Percentiles rank a stretch among this genome's conserved stretches.
These are phyloP conservation scores for Diddensiella caesifluorescens DNA, from an alignment of 805 yeast species.

Conservation along the genomic window DNA sequence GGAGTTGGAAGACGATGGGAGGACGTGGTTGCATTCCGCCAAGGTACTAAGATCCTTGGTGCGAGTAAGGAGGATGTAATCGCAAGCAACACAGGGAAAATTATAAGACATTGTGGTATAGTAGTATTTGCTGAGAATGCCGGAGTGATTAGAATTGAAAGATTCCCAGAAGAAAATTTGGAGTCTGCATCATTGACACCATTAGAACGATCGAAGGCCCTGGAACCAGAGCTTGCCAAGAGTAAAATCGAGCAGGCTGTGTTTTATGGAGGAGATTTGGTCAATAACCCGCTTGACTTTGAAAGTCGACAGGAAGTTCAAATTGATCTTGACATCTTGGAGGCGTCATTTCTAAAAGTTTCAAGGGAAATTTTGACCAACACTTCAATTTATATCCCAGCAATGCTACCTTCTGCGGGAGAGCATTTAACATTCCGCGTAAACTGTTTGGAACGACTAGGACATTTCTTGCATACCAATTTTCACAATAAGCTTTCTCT, in stretches of 20 bases:
- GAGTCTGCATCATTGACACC: conserved; percentile 7
- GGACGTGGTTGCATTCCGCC: conserved; percentile 59
- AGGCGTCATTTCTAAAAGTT: conserved; percentile 46
- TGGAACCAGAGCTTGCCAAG: conserved; percentile 41
- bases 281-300: conserved; percentile 42
- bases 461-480: conserved; percentile 43
- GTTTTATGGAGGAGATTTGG: conserved; percentile 44
- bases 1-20: conserved; percentile 59
- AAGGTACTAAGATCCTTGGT: conserved; percentile 51
- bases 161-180: conserved; percentile 31
- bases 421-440: conserved; percentile 50
- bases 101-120: conserved; percentile 41
- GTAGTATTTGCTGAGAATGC: conserved; percentile 45
- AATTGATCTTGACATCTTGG: conserved; percentile 42
- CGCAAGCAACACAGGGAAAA: conserved; percentile 22
- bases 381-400: conserved; percentile 51
- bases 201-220: conserved; percentile 16
- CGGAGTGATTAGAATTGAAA: conserved; percentile 60
- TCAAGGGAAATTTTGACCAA: conserved; percentile 54
- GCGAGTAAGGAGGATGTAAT: conserved; percentile 46
- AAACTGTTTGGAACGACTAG: conserved; percentile 40
- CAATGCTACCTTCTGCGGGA: conserved; percentile 44
- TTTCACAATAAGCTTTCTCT: conserved; percentile 36
- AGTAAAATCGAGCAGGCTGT: conserved; percentile 83
- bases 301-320: conserved; percentile 40